Evolutionary conservation across 176 grass and related monocot genomes (phyloP), one percentile per base, ranked within the genome.

Genomic region (Bolboschoenus planiculmis): DNA sequence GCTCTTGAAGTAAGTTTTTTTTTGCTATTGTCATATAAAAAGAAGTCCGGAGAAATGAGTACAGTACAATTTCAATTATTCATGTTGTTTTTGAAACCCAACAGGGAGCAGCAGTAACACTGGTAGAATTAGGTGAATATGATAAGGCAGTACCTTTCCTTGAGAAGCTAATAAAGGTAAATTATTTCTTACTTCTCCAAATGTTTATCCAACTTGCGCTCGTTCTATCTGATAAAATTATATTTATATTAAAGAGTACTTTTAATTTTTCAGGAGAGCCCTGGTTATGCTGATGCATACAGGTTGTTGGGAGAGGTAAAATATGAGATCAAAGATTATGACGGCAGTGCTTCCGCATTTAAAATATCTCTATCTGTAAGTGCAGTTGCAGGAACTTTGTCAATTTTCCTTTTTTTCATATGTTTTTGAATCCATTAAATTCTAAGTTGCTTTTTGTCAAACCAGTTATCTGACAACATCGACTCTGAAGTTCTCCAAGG

Each of bases 311-410:
- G 92, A 86, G 95, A 94, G 87, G 88, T 97, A 43, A 97, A 91
- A 86, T 97, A 92, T 81, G 90, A 94, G 83, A 88, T 97, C n/a
- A 92, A 94, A 83, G 92, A 97, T 89, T 94, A 92, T 34, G 92
- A 94, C 71, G 90, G 91, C 68, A 97, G 95, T 89, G 76, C 87
- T 48, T 92, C 87, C 30, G 89, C 95, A 31, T 97, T 92, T 80
- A 92, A 63, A 63, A 88, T 68, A 1, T 75, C 92, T 83, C 83
- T 94, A 91, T 92, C 88, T 79, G 92, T 97, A 86, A 85, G 85
- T 74, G 82, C 54, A 54, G 50, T 29, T 53, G 20, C 70, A 62
- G 70, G 47, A 9, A 48, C 0, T 47, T 74, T 83, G 55, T 72
- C 53, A 78, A 6, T 78, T 55, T 72, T 79, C 24, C 47, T 8